A percentile compares a stretch with the other conserved stretches of the same genome.
Evolutionary conservation across 2,329 filamentous ascomycete genomes (phyloP).

Genomic region (Diplodia mutila): DNA sequence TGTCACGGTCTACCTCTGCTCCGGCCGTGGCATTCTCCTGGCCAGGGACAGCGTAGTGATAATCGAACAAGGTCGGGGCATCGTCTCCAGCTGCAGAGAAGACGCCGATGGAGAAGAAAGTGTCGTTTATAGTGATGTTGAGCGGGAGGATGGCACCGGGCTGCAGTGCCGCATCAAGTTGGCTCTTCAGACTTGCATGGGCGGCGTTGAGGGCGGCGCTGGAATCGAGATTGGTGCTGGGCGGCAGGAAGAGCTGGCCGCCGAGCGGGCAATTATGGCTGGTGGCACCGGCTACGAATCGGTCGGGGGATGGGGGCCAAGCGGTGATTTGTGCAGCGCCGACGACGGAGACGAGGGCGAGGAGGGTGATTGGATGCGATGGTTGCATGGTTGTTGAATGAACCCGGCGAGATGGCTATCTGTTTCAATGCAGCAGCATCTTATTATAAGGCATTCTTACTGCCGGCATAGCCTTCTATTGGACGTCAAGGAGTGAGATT

Average conservation of each 20-base stretch:
- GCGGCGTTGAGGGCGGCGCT: constrained; percentile 25
- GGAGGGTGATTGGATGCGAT: background rate
- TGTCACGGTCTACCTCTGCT: constrained; percentile 36
- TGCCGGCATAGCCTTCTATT: no score
- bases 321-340: background rate
- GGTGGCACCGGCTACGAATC: background rate
- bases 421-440: background rate
- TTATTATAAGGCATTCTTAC: background rate
- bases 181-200: constrained; percentile 1
- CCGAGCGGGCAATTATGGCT: constrained; percentile 24
- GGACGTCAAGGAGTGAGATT: no score
- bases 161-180: constrained; percentile 9
- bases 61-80: constrained; percentile 36
- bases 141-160: background rate
- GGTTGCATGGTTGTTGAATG: background rate
- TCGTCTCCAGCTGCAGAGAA: constrained; percentile 35
- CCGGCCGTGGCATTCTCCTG: constrained; percentile 27
- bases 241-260: constrained; percentile 26
- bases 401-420: no score
- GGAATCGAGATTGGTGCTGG: constrained; percentile 4
- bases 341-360: background rate
- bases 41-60: constrained; percentile 38
- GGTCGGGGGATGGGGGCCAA: background rate
- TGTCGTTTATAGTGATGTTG: constrained; percentile 27
- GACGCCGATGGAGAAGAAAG: constrained; percentile 45